Evolutionary conservation across 2,329 filamentous ascomycete species (phyloP), one percentile per base, ranked within the genome.

Genomic region (Curvularia hawaiiensis): DNA sequence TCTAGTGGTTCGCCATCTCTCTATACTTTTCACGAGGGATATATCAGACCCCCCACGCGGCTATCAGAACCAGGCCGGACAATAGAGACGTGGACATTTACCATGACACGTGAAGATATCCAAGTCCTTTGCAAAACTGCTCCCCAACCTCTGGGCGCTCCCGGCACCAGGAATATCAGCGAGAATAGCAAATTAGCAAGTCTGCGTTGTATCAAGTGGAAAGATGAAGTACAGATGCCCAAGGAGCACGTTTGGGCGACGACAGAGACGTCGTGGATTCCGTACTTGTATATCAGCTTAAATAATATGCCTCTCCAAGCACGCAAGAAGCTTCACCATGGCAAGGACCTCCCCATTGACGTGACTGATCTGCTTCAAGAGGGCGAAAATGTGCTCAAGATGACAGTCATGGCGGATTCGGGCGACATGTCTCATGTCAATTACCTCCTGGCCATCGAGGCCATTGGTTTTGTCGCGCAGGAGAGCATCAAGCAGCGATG

Each of bases 311-410:
- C 63, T 18, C 68, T 84, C 1, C 79, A 86, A 11, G 72, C 91
- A 16, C 84, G 89, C 40, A 84, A 89, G 28, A 91, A 90, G 66
- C 74, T 85, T 1, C 88, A 95, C 60, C 84, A 93, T 68, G 88
- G 88, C 11, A 90, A 88, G 64, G 90, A 96, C 65, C 75, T 92
- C 9, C 88, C 93, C 0, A 79, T 90, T 6, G 91, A 97, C 64
- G 78, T 97, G 24, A 92, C 91, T 2, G 60, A 72, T 0, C 73
- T 84, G 20, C 63, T 96, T 5, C 71, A 68, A 9, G 64, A 76
- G 16, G 91, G 90, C 0, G 69, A 72, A 6, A 96, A 97, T 67
- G 72, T 67, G 0, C 70, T 96, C 3, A 77, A 81, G 4, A 72
- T 93, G 7, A 60, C 67, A 3, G 54, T 75, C 16, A 54, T 74